phyloP scores from a whole-genome alignment of 2,329 filamentous ascomycete species.

The Pseudocercospora fuligena region DNA sequence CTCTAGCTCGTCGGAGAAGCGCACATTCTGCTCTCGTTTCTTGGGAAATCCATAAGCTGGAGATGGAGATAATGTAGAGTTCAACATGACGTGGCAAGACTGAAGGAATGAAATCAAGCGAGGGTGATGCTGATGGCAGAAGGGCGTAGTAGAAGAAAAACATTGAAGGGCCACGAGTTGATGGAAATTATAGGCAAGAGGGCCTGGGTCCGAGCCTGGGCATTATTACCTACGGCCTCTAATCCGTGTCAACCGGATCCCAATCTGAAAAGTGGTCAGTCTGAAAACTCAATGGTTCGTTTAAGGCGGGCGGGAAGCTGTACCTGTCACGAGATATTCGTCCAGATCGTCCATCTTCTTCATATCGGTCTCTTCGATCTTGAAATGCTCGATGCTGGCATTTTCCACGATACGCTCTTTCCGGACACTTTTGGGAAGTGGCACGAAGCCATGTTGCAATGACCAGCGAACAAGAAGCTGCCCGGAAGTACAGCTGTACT shows the following conservation, averaged over 20 bases:
- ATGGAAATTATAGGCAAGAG: neutral
- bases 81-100: neutral
- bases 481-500: conserved; percentile 71
- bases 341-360: conserved; percentile 66
- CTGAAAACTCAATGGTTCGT: neutral
- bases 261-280: conserved; percentile 36
- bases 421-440: conserved; percentile 73
- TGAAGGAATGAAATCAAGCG: neutral
- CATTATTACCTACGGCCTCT: neutral
- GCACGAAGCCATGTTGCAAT: conserved; percentile 73
- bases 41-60: neutral
- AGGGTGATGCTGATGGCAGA: neutral
- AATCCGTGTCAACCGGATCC: conserved; percentile 41
- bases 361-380: conserved; percentile 69
- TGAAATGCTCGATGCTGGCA: conserved; percentile 63
- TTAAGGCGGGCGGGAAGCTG: conserved; percentile 44
- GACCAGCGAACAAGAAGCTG: conserved; percentile 81
- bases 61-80: neutral
- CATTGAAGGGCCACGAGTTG: neutral
- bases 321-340: conserved; percentile 74
- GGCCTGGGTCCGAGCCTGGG: neutral
- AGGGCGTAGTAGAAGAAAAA: neutral
- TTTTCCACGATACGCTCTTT: conserved; percentile 69
- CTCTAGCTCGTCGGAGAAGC: neutral
- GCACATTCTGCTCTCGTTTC: neutral